Evolutionary conservation across 371 early-diverging fungal species (phyloP).

Genomic region (Cokeromyces recurvatus): DNA sequence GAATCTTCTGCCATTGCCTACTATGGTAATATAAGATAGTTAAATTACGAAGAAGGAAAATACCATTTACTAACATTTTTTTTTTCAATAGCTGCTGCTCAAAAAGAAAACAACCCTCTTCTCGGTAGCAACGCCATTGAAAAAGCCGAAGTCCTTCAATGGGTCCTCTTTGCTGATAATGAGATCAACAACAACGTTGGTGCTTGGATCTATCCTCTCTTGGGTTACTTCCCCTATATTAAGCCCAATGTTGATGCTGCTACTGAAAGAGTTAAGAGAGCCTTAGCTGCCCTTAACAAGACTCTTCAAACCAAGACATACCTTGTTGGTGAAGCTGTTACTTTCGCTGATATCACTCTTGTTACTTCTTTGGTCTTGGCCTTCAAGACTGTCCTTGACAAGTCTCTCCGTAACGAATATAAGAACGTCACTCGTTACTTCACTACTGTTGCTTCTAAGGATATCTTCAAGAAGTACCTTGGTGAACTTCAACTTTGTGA

Average conservation of each 20-base stretch:
- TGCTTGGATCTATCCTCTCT: conserved; percentile 51
- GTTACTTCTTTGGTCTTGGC: conserved; percentile 44
- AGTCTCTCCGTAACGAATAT: conserved; percentile 69
- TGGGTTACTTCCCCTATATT: conserved; percentile 53
- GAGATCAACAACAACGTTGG: conserved; percentile 34
- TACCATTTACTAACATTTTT: conserved; percentile 1
- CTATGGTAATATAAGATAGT: conserved; percentile 64
- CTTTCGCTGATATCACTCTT: conserved; percentile 71
- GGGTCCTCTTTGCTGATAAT: conserved; percentile 69
- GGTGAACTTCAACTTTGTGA: conserved; percentile 53
- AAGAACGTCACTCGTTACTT: conserved; percentile 88
- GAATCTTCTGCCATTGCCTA: conserved; percentile 87
- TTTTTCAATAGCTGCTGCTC: conserved; percentile 54
- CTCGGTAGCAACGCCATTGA: conserved; percentile 67
- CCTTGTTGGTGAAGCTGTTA: conserved; percentile 76
- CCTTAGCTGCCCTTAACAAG: conserved; percentile 56
- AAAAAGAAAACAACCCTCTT: conserved; percentile 57
- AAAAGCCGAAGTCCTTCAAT: conserved; percentile 77
- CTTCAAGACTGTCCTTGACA: conserved; percentile 45
- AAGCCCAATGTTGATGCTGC: conserved; percentile 57
- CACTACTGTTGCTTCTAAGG: conserved; percentile 73
- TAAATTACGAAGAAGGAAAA: conserved; percentile 3
- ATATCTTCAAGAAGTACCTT: conserved; percentile 72
- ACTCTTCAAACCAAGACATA: conserved; percentile 64
- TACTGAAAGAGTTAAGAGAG: conserved; percentile 48